Base-by-base conservation (phyloP, 176 grass and related monocot genomes). In the Triticum monococcum region DNA sequence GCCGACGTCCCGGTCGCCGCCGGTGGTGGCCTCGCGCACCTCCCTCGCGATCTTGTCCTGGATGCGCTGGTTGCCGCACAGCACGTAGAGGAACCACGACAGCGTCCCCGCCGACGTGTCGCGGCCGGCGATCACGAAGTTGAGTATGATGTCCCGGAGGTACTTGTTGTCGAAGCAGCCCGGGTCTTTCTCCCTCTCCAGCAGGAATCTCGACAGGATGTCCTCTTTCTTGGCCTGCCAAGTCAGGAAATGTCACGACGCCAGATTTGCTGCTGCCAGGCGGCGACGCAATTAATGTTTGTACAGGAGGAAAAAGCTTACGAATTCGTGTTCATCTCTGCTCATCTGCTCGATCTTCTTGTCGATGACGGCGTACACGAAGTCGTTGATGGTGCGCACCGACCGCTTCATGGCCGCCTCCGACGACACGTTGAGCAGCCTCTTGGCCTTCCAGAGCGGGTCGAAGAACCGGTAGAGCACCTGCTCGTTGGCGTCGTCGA, bases 131-230 rank as follows among this genome's bases (percentile, higher is more conserved):
- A 89, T 84, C 20, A 97, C 64, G 28, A 97, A 93, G 86, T 94
- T 97, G 1, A 97, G 70, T 35, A 97, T 92, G 83, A 96, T 93
- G 69, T 96, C 94, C 63, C 94, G 85, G 6, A 96, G 67, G 46
- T 96, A 96, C 57, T 83, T 89, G 70, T 91, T 48, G 83, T 84
- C 81, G 31, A 96, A 88, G 59, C 35, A 86, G 33, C 87, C 61
- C 0, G 85, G 84, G 33, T 87, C 74, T 7, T 76, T 77, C 64
- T 86, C 85, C 63, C 88, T 84, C 81, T 97, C 91, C 10, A 87
- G 10, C 7, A 97, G 72, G 75, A 97, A 97, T 23, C 92, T 89
- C 0, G 92, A 97, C 52, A 97, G n/a, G 4, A 97, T 94, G 63
- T 94, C 95, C 87, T 90, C 90, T 46, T 92, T 94, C 64, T 87